Evolutionary conservation across 2,329 filamentous ascomycete genomes (phyloP), one percentile per base, ranked within the genome.

Genomic region (Remersonia thermophila): DNA sequence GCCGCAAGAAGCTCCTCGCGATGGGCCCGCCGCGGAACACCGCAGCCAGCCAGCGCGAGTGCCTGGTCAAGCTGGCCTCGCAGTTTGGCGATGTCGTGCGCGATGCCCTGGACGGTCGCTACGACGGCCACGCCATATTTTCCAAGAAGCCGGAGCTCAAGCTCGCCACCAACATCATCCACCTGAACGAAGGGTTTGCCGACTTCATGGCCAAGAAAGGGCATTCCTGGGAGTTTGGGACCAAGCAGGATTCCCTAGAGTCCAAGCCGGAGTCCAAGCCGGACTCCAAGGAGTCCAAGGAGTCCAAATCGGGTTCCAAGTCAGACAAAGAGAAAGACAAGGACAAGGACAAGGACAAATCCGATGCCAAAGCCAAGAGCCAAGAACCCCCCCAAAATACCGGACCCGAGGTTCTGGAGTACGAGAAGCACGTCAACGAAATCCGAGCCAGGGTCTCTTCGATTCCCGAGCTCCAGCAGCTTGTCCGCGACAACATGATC

Each of bases 141-240:
- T 30, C 43, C 0, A 27, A 46, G 0, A 17, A 51, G 0, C 40
- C 43, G 0, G 38, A 52, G 0, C 31, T 63, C 2, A 54, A 52
- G 25, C 54, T 66, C 2, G 56, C 63, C 20, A 65, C 63, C 0
- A 44, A 44, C 0, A 54, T 67, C 7, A 45, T 58, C 0, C 44
- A 54, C 15, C 46, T 62, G 10, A 62, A 62, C 10, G 55, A 62
- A 5, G 41, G 27, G 0, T 66, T 64, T n/a, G 44, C 55, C 0
- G 30, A 47, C 0, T 12, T 42, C 0, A 45, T 65, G n/a, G 47
- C 42, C 4, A 27, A 36, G 1, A 37, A 40, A 3, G 59, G 56
- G 4, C 58, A 61, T 27, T 49, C 38, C 3, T 33, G 47, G 11
- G 25, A 39, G 12, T 55, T 55, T 9, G 5, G 6, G 14, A n/a